Evolutionary conservation across 2,329 filamentous ascomycete genomes (phyloP), one percentile per base, ranked within the genome.

Genomic region (Fusarium paranaense): DNA sequence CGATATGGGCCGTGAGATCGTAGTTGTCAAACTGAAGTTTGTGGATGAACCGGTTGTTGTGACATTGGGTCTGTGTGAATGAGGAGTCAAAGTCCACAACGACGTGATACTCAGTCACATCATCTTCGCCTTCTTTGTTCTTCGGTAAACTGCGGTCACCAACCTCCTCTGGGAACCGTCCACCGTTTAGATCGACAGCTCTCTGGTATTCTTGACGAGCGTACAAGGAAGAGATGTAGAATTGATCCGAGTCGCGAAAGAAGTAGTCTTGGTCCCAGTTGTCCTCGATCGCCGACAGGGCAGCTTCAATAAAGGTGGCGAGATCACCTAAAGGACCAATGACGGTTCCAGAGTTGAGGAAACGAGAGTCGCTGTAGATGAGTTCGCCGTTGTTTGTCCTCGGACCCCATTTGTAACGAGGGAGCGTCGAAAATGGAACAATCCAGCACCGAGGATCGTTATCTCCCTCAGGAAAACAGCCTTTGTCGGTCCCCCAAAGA

Each of bases 21-120:
- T 84, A 82, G 18, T 78, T 67, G 77, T 87, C 88, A 38, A 80
- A 78, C 5, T 81, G 76, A 0, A 87, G 84, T 32, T 83, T 81
- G 62, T 82, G 83, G 47, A 90, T 82, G 63, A 89, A 86, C 30
- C 80, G 81, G 71, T 89, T 87, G 5, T 81, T 76, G 2, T 87
- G 77, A 9, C 87, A 86, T 73, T 89, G 87, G 42, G 84, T 81
- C 8, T 72, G 73, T 72, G 90, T 88, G 73, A 88, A 90, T 54
- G 86, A 83, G 11, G 68, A 72, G 10, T 77, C 74, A 11, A 71
- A 67, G 30, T 76, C 75, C 13, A 74, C 71, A 0, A 69, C 35
- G 16, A 76, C 58, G 22, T 75, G 71, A 47, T 62, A 73, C 47
- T 77, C 73, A 2, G 73, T 75, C 10, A 54, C 54, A 20, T 77